Evolutionary conservation across 768 basidiomycete species (phyloP), one percentile per base, ranked within the genome.

Genomic region (Hygrocybe coccinea): DNA sequence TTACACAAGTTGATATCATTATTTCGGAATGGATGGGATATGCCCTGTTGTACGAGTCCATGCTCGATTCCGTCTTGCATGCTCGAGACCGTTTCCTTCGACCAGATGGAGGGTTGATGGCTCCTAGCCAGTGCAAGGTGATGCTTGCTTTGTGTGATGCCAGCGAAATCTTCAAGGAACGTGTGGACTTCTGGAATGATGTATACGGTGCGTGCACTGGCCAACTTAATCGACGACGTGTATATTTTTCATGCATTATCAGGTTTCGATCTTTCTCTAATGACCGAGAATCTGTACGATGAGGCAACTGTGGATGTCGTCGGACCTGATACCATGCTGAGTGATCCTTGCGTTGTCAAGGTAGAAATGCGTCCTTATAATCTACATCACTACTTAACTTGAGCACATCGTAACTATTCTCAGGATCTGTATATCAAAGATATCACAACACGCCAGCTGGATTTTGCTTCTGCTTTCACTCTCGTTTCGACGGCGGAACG

Each of bases 1-100:
- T 87, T 48, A 74, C 80, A 9, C 76, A 90, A 51, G 95, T 98
- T 21, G 95, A 99, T 68, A 82, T 99, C 56, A 94, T 99, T 69
- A 76, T 98, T 50, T 95, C 92, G 3, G 95, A 99, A 70, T 98
- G 95, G 95, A 97, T 97, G 95, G 93, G 86, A 14, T 92, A 91
- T 64, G 87, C 86, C 1, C 75, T 92, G 21, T 79, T 97, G 19
- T 97, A 97, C 69, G 95, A 99, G 71, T 91, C 89, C 41, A 97
- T 99, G 95, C 81, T 98, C 34, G 95, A 97, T 69, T 95, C 94
- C 1, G 95, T 99, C 15, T 75, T 99, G 17, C 73, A 76, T 58
- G 95, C 95, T 0, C 80, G 95, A 15, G 93, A 97, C 68, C 80
- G 87, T 19, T 97, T 92, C 73, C 76, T 98, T 33, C 75, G 76